phyloP scores from a whole-genome alignment of 2,329 filamentous ascomycete genomes.

The Dactylellina sp. region DNA sequence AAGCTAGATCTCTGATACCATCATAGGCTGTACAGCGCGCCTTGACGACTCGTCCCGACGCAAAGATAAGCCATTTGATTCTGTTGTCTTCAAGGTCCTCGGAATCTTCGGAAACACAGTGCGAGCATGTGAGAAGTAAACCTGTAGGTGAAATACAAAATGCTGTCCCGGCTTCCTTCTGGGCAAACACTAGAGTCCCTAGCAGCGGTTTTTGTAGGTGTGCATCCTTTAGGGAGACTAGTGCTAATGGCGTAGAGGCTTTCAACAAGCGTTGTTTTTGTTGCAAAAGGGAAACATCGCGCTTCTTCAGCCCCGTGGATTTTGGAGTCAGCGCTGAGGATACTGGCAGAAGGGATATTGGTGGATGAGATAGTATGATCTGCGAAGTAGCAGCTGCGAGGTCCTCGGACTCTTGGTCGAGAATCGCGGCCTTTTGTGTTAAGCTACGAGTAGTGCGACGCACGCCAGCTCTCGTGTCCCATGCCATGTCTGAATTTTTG shows the following conservation, averaged over 20 bases:
- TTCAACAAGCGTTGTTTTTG: conserved; percentile 43
- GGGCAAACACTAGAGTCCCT: conserved; percentile 67
- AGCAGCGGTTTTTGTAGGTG: conserved; percentile 28
- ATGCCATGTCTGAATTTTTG: conserved; percentile 9
- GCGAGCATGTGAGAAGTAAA: conserved; percentile 68
- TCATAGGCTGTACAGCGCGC: conserved; percentile 66
- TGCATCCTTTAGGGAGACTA: neutral
- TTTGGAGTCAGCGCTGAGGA: conserved; percentile 16
- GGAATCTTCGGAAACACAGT: conserved; percentile 67
- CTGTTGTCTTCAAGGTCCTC: conserved; percentile 62
- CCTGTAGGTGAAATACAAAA: conserved; percentile 67
- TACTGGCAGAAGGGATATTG: conserved; percentile 5
- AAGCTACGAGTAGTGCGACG: conserved; percentile 25
- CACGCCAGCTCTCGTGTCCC: neutral
- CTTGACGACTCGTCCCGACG: conserved; percentile 64
- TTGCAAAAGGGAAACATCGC: conserved; percentile 27
- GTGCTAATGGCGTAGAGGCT: conserved; percentile 1
- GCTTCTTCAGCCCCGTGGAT: conserved; percentile 24
- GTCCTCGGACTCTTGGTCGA: conserved; percentile 6
- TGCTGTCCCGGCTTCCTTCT: conserved; percentile 68
- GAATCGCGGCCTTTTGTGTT: conserved; percentile 8
- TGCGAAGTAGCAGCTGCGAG: neutral
- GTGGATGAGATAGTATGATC: neutral
- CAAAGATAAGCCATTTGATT: conserved; percentile 66
- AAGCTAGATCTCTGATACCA: conserved; percentile 65